Base-by-base conservation (phyloP, 192 early-diverging fungal species). In the Glomus cerebriforme region DNA sequence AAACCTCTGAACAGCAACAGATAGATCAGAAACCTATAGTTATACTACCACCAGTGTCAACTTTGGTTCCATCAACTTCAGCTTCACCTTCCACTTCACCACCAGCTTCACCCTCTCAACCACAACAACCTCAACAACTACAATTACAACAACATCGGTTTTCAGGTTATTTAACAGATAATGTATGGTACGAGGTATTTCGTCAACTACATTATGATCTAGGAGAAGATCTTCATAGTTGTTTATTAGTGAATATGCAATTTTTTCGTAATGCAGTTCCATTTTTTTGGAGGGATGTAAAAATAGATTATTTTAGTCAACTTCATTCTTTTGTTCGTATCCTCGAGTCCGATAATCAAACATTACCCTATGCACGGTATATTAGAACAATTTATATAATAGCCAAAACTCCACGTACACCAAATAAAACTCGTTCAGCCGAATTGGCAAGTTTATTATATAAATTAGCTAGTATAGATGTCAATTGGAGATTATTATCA, bases 141-240 rank as follows among this genome's bases (percentile, higher is more conserved):
- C 47, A 54, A 54, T 5, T 54, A 54, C 47, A 15, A 39, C 37
- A 39, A 54, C 4, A 54, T 19, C 49, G 19, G 22, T 54, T 54
- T 65, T 65, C 63, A 31, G 63, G 13, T 32, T 65, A 65, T 65
- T 31, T 65, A 31, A 31, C 63, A 65, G 63, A 65, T 17, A 31
- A 65, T 17, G 31, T 65, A 31, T 65, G 63, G 63, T 27, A 65
- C 24, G 63, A 65, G 24, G 27, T 65, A 31, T 65, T 65, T 31
- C 26, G 63, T 31, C 31, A 31, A 65, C 27, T 65, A 7, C 10
- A 65, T 13, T 17, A 13, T 26, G 63, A 65, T 31, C 27, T 65
- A 29, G 63, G 63, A 65, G n/a, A 65, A 31, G 12, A 65, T 29
- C 63, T 65, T 65, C 27, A 31, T 7, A 65, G 31, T 65, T 65